phyloP scores from a whole-genome alignment of 169 alveolate species.

The Babesia microti region DNA sequence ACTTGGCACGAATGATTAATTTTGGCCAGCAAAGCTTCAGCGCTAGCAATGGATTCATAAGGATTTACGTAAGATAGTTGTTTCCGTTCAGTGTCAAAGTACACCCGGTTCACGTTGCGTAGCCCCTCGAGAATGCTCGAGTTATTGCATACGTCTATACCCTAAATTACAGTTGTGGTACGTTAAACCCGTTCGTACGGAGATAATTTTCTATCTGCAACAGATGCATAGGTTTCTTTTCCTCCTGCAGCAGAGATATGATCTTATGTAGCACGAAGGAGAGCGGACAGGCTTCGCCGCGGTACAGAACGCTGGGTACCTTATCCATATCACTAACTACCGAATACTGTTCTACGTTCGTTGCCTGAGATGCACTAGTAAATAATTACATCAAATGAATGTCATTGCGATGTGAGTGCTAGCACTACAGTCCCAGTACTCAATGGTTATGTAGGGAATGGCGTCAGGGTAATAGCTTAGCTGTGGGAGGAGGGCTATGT shows the following conservation, averaged over 20 bases:
- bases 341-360: too few relatives aligned
- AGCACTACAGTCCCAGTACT: too few relatives aligned
- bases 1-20: conserved; percentile 4
- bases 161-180: conserved; percentile 15
- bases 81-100: conserved; percentile 30
- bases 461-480: too few relatives aligned
- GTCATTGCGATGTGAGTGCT: too few relatives aligned
- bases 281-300: conserved; percentile 36
- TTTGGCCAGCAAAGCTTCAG: conserved; percentile 19
- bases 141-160: conserved; percentile 46
- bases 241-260: conserved; percentile 22
- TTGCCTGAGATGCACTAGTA: too few relatives aligned
- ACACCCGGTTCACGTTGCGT: conserved; percentile 33
- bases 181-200: conserved; percentile 41
- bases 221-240: conserved; percentile 40
- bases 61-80: conserved; percentile 35
- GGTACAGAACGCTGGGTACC: too few relatives aligned
- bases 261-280: conserved; percentile 34
- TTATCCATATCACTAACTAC: too few relatives aligned
- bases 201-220: conserved; percentile 43
- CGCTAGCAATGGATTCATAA: conserved; percentile 23
- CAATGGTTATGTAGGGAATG: too few relatives aligned
- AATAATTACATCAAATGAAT: too few relatives aligned
- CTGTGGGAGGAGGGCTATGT: too few relatives aligned
- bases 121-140: conserved; percentile 33